Conservation (phyloP, 2,329 filamentous ascomycete species). For the Colletotrichum zoysiae region DNA sequence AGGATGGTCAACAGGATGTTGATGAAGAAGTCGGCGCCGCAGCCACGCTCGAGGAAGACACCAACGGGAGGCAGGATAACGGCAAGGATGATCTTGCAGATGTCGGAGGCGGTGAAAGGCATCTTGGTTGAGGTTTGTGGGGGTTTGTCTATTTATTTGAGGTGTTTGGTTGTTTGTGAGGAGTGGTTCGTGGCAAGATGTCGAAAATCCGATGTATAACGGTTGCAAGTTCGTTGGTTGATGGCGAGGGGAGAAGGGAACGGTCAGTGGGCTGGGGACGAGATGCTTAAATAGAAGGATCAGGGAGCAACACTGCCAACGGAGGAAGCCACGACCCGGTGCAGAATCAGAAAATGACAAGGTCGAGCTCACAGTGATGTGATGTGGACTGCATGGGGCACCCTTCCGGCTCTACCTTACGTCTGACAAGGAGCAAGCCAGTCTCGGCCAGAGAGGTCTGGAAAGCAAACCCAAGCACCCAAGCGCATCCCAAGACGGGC, state of each 20-base stretch:
- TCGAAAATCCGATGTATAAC: slow-evolving; percentile 14
- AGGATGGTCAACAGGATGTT: slow-evolving; percentile 90
- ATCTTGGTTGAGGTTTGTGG: slow-evolving; percentile 55
- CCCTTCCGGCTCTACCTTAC: slow-evolving; percentile 36
- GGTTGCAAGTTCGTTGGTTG: slow-evolving; percentile 31
- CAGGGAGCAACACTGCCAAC: slow-evolving; percentile 3
- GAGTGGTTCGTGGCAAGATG: slow-evolving; percentile 28
- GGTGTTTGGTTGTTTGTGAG: slow-evolving; percentile 16
- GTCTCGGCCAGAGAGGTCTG: slow-evolving; percentile 30
- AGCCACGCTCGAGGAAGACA: slow-evolving; percentile 95
- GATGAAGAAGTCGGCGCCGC: slow-evolving; percentile 88
- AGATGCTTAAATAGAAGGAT: slow-evolving; percentile 24
- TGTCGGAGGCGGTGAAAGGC: slow-evolving; percentile 70
- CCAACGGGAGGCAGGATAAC: slow-evolving; percentile 90
- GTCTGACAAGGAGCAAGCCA: slow-evolving; percentile 41
- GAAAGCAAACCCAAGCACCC: slow-evolving; percentile 9
- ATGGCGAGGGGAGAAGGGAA: slow-evolving; percentile 3
- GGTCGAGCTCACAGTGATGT: slow-evolving; percentile 41
- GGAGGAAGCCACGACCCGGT: slow-evolving; percentile 7
- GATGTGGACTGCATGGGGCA: slow-evolving; percentile 43
- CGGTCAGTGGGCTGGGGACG: slow-evolving; percentile 32
- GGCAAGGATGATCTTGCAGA: slow-evolving; percentile 83
- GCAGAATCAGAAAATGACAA: slow-evolving; percentile 5
- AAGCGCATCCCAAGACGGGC: slow-evolving; percentile 31
- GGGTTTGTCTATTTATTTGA: not conserved